phyloP scores from a whole-genome alignment of 768 basidiomycete genomes.

The Boletus fagicola region DNA sequence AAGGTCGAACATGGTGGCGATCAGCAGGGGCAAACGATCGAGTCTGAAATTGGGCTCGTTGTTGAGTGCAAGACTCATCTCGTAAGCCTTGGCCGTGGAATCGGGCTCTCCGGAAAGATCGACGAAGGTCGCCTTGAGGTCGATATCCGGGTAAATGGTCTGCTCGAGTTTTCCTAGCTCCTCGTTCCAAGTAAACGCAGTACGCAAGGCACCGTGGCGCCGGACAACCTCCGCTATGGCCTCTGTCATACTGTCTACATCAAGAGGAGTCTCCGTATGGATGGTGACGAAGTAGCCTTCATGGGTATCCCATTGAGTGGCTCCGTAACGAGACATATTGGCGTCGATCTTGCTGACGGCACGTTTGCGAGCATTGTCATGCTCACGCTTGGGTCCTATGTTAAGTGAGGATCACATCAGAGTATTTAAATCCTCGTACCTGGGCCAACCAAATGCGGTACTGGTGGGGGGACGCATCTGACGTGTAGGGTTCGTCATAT shows the following conservation, averaged over 20 bases:
- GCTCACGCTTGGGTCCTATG: constrained; percentile 20
- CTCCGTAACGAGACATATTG: constrained; percentile 33
- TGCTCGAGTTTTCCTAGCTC: constrained; percentile 30
- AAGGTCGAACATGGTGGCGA: constrained; percentile 28
- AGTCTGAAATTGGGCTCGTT: constrained; percentile 26
- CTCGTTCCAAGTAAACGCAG: constrained; percentile 31
- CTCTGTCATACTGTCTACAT: constrained; percentile 27
- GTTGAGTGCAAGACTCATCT: constrained; percentile 29
- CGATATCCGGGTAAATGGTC: constrained; percentile 29
- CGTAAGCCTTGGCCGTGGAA: constrained; percentile 27
- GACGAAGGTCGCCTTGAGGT: constrained; percentile 22
- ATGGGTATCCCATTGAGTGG: constrained; percentile 34
- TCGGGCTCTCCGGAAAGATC: constrained; percentile 31
- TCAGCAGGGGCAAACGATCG: constrained; percentile 26
- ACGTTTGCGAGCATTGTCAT: constrained; percentile 31
- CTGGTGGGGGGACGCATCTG: constrained; percentile 28
- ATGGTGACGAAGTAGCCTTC: constrained; percentile 25
- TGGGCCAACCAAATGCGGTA: constrained; percentile 35
- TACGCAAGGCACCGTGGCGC: constrained; percentile 32
- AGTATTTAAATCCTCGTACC: constrained; percentile 12
- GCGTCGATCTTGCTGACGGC: constrained; percentile 29
- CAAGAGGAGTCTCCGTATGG: constrained; percentile 25
- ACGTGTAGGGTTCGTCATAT: constrained; percentile 32
- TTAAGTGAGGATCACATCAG: neutral
- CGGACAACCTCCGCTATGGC: constrained; percentile 28